A percentile compares a stretch with the other conserved stretches of the same genome.
Evolutionary conservation across 2,329 filamentous ascomycete species (phyloP).

Genomic region (Aspergillus spinulosporus): DNA sequence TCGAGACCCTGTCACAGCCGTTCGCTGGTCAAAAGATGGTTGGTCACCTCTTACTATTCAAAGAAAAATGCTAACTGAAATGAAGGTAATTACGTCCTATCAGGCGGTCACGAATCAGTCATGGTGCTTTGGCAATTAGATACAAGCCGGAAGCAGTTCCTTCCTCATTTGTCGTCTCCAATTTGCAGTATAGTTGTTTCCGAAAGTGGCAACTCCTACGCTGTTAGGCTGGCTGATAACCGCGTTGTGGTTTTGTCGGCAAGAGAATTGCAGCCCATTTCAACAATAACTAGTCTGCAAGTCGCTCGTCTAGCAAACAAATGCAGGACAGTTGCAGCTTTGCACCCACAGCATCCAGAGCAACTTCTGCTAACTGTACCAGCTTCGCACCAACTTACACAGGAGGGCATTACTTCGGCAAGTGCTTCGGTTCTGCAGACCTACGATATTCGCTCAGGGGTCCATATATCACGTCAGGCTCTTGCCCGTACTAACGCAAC

Average conservation of each 20-base stretch:
- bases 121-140: constrained; percentile 92
- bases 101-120: constrained; percentile 85
- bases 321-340: constrained; percentile 51
- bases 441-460: constrained; percentile 77
- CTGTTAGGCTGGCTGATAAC: constrained; percentile 84
- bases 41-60: constrained; percentile 24
- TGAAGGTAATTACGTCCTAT: constrained; percentile 86
- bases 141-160: constrained; percentile 74
- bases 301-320: constrained; percentile 30
- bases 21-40: constrained; percentile 95
- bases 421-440: constrained; percentile 69
- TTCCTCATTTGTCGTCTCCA: constrained; percentile 85
- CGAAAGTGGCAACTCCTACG: constrained; percentile 75
- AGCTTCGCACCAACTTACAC: constrained; percentile 48
- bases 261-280: constrained; percentile 78
- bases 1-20: constrained; percentile 73
- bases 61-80: constrained; percentile 31
- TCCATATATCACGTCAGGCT: constrained; percentile 81
- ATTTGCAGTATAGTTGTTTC: constrained; percentile 86
- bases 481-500: constrained; percentile 85
- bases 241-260: constrained; percentile 89
- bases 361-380: constrained; percentile 68
- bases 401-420: constrained; percentile 46
- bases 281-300: constrained; percentile 83
- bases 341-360: constrained; percentile 64